A percentile compares a stretch with the other conserved stretches of the same genome.
These are phyloP conservation scores for Penicillium sp. DNA, from an alignment of 2,329 filamentous ascomycete species.

Conservation along the genomic window DNA sequence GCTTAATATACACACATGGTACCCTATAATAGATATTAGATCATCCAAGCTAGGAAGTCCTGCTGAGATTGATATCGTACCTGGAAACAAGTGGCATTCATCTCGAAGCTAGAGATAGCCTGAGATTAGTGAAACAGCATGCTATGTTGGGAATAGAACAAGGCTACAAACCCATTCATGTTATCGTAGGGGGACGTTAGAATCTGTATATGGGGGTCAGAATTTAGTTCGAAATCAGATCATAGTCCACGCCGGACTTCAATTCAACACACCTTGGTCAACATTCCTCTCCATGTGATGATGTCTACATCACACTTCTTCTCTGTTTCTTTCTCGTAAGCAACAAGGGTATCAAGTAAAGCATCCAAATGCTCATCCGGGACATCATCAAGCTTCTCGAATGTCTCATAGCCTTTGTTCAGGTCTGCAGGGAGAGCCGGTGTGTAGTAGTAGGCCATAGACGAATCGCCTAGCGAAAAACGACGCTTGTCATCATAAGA, in stretches of 20 bases:
- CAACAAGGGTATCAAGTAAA: conserved; percentile 71
- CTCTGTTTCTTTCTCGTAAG: conserved; percentile 67
- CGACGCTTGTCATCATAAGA: conserved; percentile 84
- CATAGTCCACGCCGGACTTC: neutral
- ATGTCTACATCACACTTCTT: conserved; percentile 72
- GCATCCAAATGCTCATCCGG: conserved; percentile 85
- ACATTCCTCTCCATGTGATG: conserved; percentile 95
- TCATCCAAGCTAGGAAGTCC: neutral
- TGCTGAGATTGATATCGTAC: conserved; percentile 48
- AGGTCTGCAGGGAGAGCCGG: conserved; percentile 69
- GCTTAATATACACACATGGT: conserved; percentile 49
- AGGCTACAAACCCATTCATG: conserved; percentile 64
- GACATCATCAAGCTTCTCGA: conserved; percentile 77
- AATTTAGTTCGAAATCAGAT: neutral
- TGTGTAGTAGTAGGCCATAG: conserved; percentile 84
- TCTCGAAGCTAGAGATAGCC: conserved; percentile 68
- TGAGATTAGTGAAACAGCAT: conserved; percentile 4
- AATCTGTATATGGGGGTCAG: conserved; percentile 56
- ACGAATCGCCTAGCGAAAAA: conserved; percentile 73
- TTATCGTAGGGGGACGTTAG: conserved; percentile 80
- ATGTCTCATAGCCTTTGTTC: conserved; percentile 75
- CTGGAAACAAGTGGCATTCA: conserved; percentile 91
- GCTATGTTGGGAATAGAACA: neutral
- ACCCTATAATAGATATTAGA: conserved; percentile 42
- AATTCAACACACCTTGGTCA: conserved; percentile 73